Base-by-base conservation (phyloP, 768 basidiomycete genomes). In the Mycena galericulata region DNA sequence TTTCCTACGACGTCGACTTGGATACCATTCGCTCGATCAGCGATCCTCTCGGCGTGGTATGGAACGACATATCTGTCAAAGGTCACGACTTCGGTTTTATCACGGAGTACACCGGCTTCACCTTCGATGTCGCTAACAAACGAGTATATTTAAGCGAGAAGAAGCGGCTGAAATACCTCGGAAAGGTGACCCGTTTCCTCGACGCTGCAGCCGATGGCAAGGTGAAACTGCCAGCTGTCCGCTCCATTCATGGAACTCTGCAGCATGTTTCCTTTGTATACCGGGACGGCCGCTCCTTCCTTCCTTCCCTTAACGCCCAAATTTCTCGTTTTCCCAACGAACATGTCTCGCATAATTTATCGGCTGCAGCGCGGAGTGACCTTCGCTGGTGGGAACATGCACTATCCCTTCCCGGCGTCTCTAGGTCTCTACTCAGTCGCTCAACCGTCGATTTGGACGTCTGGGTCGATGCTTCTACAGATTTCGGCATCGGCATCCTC, bases 401-500 rank as follows among this genome's bases (percentile, higher is more conserved):
- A 12, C 40, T 62, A 3, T 62, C 62, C 27, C n/a, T 62, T 4
- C 38, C 62, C 12, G 40, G 20, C 7, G 51, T 53, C 4, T 62
- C 62, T 20, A 36, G 50, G 17, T 46, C 57, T 4, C 43, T 43
- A 24, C 14, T 41, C 4, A 7, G 7, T n/a, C 60, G 60, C 26
- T 8, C 34, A 20, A 51, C 47, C 15, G 14, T 62, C 17, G 60
- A 62, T 29, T 26, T 27, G 38, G 56, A 57, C 26, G n/a, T 62
- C 3, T 62, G 60, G 59, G 59, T 61, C 10, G 59, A 61, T 24
- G 59, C 59, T 14, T 49, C 46, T 1, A 61, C 59, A 4, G 60
- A 62, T 29, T 62, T 62, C 15, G 60, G 60, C 2, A 51, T 62
- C 14, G 49, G 60, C 10, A 32, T 62, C 32, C 60, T 62, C n/a